These are phyloP conservation scores for Coemansia sp. DNA, from an alignment of 192 early-diverging fungal species.

Conservation along the genomic window DNA sequence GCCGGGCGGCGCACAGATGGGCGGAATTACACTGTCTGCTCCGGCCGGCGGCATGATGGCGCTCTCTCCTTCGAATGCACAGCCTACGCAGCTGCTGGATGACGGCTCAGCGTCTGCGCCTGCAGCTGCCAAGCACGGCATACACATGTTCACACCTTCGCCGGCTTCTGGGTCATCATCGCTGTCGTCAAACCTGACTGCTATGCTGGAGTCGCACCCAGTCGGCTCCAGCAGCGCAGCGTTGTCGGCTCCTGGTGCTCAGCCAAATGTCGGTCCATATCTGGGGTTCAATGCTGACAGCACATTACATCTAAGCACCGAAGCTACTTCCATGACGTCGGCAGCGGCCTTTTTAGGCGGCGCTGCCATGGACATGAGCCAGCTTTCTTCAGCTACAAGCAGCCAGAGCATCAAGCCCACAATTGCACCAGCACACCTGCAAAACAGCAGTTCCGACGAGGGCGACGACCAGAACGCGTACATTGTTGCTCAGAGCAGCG, in stretches of 20 bases:
- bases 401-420: background rate
- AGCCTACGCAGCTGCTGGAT: slow-evolving; percentile 7
- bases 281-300: background rate
- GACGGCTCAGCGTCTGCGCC: slow-evolving; percentile 26
- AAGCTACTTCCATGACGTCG: too few species aligned
- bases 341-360: background rate
- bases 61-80: slow-evolving; percentile 11
- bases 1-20: slow-evolving; percentile 21
- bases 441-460: background rate
- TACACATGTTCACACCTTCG: slow-evolving; percentile 5
- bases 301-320: too few species aligned
- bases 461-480: background rate
- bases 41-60: slow-evolving; percentile 30
- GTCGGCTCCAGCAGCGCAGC: background rate
- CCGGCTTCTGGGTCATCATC: slow-evolving; percentile 12
- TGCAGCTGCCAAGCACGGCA: background rate
- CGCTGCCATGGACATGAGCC: background rate
- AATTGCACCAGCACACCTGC: slow-evolving; percentile 3
- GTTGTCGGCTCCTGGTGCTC: background rate
- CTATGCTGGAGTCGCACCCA: slow-evolving; percentile 17
- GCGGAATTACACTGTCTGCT: slow-evolving; percentile 19
- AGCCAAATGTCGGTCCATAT: slow-evolving; percentile 2
- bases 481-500: background rate
- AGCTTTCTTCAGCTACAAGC: background rate
- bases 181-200: slow-evolving; percentile 11